phyloP scores from a whole-genome alignment of 2,329 filamentous ascomycete species.

The Sclerotinia subarctica region DNA sequence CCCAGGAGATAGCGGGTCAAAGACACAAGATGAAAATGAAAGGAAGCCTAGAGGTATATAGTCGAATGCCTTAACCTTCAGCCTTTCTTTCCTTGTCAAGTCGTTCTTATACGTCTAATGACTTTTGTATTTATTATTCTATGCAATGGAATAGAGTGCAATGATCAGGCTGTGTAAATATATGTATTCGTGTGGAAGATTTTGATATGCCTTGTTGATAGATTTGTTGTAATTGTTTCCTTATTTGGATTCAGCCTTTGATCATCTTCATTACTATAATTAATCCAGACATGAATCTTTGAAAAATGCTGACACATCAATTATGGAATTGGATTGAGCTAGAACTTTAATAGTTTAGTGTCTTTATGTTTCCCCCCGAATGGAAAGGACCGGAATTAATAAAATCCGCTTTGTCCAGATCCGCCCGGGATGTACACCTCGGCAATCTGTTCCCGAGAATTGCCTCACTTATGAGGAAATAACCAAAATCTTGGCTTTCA shows the following conservation, averaged over 20 bases:
- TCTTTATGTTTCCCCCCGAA: not conserved
- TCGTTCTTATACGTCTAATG: not conserved
- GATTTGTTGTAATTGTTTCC: not conserved
- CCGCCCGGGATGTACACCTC: not conserved
- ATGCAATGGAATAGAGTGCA: not conserved
- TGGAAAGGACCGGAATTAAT: constrained; percentile 12
- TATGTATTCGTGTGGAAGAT: not conserved
- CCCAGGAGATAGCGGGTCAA: not conserved
- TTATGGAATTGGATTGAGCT: fast-evolving
- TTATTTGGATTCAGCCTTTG: not conserved
- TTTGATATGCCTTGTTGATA: not conserved
- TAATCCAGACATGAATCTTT: not conserved
- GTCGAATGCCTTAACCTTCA: not conserved
- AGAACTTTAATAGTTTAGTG: not conserved
- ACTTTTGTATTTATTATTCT: not conserved
- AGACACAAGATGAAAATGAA: not conserved
- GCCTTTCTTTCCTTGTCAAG: not conserved
- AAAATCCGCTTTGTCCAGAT: constrained; percentile 4
- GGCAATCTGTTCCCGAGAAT: not conserved
- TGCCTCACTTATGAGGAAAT: constrained; percentile 12
- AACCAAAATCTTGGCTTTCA: not conserved
- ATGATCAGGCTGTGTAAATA: not conserved
- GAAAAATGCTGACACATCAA: constrained; percentile 19
- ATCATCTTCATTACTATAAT: constrained; percentile 1
- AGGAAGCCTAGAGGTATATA: not conserved